Percentiles rank a stretch among this genome's conserved stretches.
Evolutionary conservation across 1,284 basidiomycete genomes (phyloP).

Genomic region (Cutaneotrichosporon arboriforme): DNA sequence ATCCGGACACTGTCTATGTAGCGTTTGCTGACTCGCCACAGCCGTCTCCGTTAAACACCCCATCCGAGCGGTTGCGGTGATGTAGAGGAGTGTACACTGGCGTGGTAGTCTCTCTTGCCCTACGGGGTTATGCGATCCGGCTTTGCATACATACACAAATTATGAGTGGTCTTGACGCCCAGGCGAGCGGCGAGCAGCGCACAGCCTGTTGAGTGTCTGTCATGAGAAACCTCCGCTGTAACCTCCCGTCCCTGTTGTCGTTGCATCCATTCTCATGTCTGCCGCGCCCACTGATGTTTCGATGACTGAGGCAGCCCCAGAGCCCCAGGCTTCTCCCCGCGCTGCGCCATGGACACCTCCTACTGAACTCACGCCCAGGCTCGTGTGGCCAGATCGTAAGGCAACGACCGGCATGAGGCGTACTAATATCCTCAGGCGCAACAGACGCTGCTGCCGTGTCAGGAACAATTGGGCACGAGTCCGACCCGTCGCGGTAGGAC

Average conservation of each 20-base stretch:
- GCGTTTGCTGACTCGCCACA: conserved; percentile 2
- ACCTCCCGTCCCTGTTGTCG: background rate
- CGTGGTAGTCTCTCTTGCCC: conserved; percentile 20
- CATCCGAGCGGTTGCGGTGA: conserved; percentile 7
- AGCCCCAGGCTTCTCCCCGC: background rate
- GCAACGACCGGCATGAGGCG: background rate
- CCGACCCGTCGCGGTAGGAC: conserved; percentile 24
- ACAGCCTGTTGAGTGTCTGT: too few species aligned
- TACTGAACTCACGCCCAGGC: background rate
- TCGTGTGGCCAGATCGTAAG: conserved; percentile 1
- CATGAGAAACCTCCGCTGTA: background rate
- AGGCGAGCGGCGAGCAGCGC: too few species aligned
- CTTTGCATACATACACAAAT: conserved; percentile 13
- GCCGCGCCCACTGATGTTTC: background rate
- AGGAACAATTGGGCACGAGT: conserved; percentile 17
- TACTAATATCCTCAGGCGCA: conserved; percentile 5
- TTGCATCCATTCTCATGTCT: background rate
- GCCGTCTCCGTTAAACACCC: conserved; percentile 25
- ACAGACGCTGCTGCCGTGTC: conserved; percentile 3
- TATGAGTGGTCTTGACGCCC: too few species aligned
- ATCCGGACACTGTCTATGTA: background rate
- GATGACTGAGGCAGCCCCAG: too few species aligned
- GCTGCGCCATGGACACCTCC: background rate
- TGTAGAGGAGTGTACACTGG: conserved; percentile 22
- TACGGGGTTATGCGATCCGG: conserved; percentile 20